Percentiles rank a stretch among this genome's conserved stretches.
Evolutionary conservation across 1,284 basidiomycete species (phyloP).

Genomic region (Fistulinella cinereoalba): DNA sequence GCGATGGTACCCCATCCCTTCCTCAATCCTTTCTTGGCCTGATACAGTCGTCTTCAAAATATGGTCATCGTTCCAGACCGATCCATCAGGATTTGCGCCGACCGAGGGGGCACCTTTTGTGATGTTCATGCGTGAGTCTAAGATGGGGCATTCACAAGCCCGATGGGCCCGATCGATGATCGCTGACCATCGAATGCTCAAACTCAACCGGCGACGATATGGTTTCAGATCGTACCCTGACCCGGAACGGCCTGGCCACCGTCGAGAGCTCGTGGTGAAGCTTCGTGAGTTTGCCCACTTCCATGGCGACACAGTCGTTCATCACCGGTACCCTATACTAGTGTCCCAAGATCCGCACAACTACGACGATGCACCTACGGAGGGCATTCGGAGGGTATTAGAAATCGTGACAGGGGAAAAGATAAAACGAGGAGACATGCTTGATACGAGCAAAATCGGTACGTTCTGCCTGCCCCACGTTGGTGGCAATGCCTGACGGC

Average conservation of each 20-base stretch:
- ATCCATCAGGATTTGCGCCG: slow-evolving; percentile 55
- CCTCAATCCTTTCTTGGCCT: too few relatives aligned
- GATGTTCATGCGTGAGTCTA: slow-evolving; percentile 69
- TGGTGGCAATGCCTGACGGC: not conserved
- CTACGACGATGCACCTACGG: slow-evolving; percentile 92
- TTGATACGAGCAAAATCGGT: slow-evolving; percentile 86
- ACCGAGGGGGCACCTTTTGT: slow-evolving; percentile 75
- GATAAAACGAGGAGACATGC: slow-evolving; percentile 63
- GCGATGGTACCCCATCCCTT: too few relatives aligned
- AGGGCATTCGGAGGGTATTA: slow-evolving; percentile 89
- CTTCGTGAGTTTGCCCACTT: slow-evolving; percentile 71
- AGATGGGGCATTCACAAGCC: too few relatives aligned
- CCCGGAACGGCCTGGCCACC: slow-evolving; percentile 52
- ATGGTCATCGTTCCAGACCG: slow-evolving; percentile 48
- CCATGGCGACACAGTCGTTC: too few relatives aligned
- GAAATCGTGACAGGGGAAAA: slow-evolving; percentile 70
- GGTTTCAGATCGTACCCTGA: slow-evolving; percentile 66
- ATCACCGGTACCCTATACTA: too few relatives aligned
- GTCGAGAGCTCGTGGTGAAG: slow-evolving; percentile 78
- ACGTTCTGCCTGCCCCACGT: slow-evolving; percentile 1
- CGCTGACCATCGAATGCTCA: too few relatives aligned
- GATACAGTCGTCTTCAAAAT: too few relatives aligned
- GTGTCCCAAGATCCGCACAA: slow-evolving; percentile 86
- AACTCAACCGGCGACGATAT: slow-evolving; percentile 1
- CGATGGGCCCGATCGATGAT: too few relatives aligned